Conservation (phyloP, 495 filamentous ascomycete species). For the Amorphotheca resinae region DNA sequence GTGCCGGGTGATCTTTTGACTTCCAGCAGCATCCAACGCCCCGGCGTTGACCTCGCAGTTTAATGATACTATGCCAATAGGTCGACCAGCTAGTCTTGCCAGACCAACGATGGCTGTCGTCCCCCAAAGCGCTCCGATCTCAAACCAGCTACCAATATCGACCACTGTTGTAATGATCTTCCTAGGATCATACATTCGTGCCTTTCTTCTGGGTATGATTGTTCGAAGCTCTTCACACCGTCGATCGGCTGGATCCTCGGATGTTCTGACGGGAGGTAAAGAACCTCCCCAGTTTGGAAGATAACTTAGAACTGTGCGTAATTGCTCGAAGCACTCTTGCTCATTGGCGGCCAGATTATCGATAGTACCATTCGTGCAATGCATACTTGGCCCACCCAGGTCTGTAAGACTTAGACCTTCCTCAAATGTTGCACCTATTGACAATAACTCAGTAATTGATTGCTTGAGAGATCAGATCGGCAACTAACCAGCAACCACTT, state of each 20-base stretch:
- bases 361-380: constrained; percentile 54
- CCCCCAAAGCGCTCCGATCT: constrained; percentile 50
- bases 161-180: constrained; percentile 44
- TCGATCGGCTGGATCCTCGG: constrained; percentile 35
- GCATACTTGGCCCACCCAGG: constrained; percentile 43
- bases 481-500: constrained; percentile 39
- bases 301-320: constrained; percentile 41
- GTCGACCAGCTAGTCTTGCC: constrained; percentile 40
- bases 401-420: constrained; percentile 43
- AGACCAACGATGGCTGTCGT: constrained; percentile 47
- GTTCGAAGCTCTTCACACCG: constrained; percentile 35
- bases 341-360: constrained; percentile 51
- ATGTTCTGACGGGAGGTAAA: constrained; percentile 35
- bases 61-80: constrained; percentile 42
- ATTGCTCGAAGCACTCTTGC: constrained; percentile 45
- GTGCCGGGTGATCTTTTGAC: constrained; percentile 44
- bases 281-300: constrained; percentile 43
- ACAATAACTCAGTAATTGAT: constrained; percentile 38
- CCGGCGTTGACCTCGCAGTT: constrained; percentile 50
- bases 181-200: constrained; percentile 47
- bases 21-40: constrained; percentile 45
- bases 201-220: constrained; percentile 43
- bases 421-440: constrained; percentile 41
- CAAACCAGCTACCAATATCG: constrained; percentile 44
- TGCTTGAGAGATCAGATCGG: constrained; percentile 37